phyloP scores from a whole-genome alignment of 139 green algal genomes.

The Ulvella scutata region DNA sequence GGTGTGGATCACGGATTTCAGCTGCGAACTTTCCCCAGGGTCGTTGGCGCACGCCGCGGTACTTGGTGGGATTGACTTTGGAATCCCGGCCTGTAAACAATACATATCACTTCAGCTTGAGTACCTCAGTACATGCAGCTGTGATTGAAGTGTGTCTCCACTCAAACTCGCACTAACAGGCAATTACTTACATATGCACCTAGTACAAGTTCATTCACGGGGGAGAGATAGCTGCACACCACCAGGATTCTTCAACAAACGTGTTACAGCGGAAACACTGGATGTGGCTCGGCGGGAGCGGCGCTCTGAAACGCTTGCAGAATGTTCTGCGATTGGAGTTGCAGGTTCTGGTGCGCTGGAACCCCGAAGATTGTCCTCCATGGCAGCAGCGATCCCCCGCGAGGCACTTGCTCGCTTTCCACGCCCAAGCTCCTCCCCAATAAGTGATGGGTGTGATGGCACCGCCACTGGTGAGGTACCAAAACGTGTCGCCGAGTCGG shows the following conservation, averaged over 20 bases:
- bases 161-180: too few relatives aligned
- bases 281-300: not conserved
- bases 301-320: not conserved
- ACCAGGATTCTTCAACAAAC: not conserved
- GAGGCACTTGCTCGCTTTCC: too few relatives aligned
- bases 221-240: too few relatives aligned
- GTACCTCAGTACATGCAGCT: too few relatives aligned
- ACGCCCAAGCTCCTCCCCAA: not conserved
- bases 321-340: not conserved
- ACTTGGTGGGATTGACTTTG: conserved; percentile 22
- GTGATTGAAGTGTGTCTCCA: too few relatives aligned
- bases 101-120: too few relatives aligned
- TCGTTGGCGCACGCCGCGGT: conserved; percentile 56
- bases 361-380: not conserved
- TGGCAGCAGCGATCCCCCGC: too few relatives aligned
- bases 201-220: too few relatives aligned
- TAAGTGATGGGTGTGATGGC: not conserved
- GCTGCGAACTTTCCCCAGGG: conserved; percentile 79
- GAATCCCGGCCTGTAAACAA: not conserved
- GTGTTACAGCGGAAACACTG: not conserved
- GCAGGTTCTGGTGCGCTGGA: not conserved
- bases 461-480: not conserved
- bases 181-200: too few relatives aligned
- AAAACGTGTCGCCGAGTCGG: not conserved
- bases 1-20: conserved; percentile 54